Base-by-base conservation (phyloP, 2,329 filamentous ascomycete genomes). In the Penicillium sp. region DNA sequence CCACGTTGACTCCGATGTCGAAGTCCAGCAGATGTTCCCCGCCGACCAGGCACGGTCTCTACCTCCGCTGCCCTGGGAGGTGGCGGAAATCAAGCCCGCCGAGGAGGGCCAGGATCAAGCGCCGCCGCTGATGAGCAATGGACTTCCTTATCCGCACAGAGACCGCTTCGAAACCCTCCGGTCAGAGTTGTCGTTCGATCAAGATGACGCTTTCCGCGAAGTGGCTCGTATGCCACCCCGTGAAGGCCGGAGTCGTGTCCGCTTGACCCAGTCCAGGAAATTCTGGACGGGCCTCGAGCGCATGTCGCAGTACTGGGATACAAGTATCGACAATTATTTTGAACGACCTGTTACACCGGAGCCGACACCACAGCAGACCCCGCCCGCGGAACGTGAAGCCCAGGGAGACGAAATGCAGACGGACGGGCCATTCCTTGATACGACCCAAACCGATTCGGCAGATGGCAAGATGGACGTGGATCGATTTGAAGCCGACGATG, bases 301-400 rank as follows among this genome's bases (percentile, higher is more conserved):
- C 31, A 76, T 86, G 76, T 74, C 80, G 14, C 80, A 82, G 56
- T 86, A 84, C 62, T 86, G 83, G 83, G 83, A 86, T 62, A 74
- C 73, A 35, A 82, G 78, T 52, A 63, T 79, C 43, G 83, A 86
- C 58, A 68, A 83, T 27, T 84, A 84, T 63, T 76, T 76, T 51
- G 72, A 76, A 47, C 66, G 69, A 14, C 65, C 70, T 24, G 61
- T 59, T 18, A 62, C 59, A 0, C 63, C 65, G 10, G 56, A 62
- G 42, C 54, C 48, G n/a, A 57, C 60, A 1, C 46, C 61, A 3
- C 53, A 62, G 42, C 54, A 47, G n/a, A 57, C 60, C 0, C 45
- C 61, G 2, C 54, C 42, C 10, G 57, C 59, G 48, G 57, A 49
- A 27, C 62, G 44, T 28, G 54, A 54, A 39, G 36, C 58, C 10